Evolutionary conservation across 2,329 filamentous ascomycete species (phyloP), one percentile per base, ranked within the genome.

Genomic region (Aspergillus melleus): DNA sequence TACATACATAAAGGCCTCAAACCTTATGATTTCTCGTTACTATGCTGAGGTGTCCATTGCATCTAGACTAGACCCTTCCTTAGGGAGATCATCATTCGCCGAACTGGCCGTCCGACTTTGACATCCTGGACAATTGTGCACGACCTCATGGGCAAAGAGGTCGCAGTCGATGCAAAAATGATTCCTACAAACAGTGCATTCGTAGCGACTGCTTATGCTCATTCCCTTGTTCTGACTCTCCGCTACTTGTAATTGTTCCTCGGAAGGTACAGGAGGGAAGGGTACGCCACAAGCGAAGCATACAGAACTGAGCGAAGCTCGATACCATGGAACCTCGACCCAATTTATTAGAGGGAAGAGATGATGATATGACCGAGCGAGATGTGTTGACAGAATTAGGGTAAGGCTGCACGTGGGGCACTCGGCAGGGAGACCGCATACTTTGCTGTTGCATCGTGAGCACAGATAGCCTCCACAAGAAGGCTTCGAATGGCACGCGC

Each of bases 91-190:
- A 36, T 58, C 44, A 11, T 54, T 57, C 19, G 49, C 51, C 46
- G 52, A 30, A 47, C 30, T 14, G 51, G 60, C 50, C 50, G 64
- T 69, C 54, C 67, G 72, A 65, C 80, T 82, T 65, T 88, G 89
- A 74, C 95, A 99, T 0, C 94, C 94, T 0, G 95, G 93, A 71
- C 95, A 99, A 76, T 98, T 98, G 74, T 99, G 94, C 54, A 96
- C 85, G 12, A 96, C 87, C 78, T 97, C 92, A 74, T 99, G 95
- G 24, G 91, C 90, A 78, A 95, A 97, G 24, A 97, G 87, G 75
- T 99, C 95, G 75, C 95, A 99, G 74, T 99, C 95, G 65, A 99
- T 96, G 80, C 95, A 99, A 74, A 98, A 99, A 77, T 98, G 94
- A 61, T 90, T 88, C 3, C 84, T 78, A 76, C 95, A 99, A n/a